Conservation (phyloP, 176 grass and related monocot genomes). For the Carex pumila region DNA sequence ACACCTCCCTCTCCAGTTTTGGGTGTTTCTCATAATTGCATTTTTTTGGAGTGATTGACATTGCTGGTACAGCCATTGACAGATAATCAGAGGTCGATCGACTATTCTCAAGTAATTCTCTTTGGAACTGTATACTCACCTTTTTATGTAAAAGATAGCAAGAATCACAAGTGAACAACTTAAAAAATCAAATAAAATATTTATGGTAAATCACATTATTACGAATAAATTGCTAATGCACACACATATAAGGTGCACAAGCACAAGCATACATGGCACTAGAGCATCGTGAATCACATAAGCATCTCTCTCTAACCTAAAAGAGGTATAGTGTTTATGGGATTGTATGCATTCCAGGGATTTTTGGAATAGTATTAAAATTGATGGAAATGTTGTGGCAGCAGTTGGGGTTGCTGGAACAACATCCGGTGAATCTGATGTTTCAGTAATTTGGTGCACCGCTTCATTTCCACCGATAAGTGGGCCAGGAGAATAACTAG, state of each 20-base stretch:
- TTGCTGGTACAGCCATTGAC: no score
- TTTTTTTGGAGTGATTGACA: no score
- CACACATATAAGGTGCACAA: not conserved
- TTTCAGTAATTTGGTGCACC: not conserved
- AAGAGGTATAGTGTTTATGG: not conserved
- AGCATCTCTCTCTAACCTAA: not conserved
- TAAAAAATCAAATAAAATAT: not conserved
- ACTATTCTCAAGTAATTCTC: no score
- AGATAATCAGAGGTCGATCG: no score
- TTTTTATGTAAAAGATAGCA: not conserved
- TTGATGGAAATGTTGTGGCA: conserved; percentile 17
- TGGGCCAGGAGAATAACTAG: not conserved
- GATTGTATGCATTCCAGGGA: not conserved
- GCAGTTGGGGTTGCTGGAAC: not conserved
- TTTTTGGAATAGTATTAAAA: conserved; percentile 19
- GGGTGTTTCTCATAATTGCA: no score
- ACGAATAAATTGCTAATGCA: not conserved
- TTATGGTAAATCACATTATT: not conserved
- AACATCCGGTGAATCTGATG: not conserved
- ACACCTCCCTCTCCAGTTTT: no score
- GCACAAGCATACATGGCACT: not conserved
- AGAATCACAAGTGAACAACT: not conserved
- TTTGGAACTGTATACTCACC: no score
- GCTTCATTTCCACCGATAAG: not conserved
- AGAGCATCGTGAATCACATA: not conserved